Base-by-base conservation (phyloP, 2,329 filamentous ascomycete genomes). In the Curvularia lunata region DNA sequence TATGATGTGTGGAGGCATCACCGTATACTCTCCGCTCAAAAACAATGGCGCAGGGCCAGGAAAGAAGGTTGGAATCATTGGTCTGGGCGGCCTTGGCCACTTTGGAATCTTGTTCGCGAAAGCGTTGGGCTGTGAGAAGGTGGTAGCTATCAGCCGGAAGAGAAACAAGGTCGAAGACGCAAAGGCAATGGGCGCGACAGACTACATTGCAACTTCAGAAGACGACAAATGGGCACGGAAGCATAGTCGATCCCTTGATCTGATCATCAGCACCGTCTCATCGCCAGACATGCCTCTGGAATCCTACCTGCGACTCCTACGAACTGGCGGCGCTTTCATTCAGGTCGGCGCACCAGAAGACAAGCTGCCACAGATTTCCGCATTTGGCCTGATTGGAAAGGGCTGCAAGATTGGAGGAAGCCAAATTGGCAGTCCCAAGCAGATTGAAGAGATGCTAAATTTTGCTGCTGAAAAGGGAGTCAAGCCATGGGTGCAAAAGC, bases 1-100 rank as follows among this genome's bases (percentile, higher is more conserved):
- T 1, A 86, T 95, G 80, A 82, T 94, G 27, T 94, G 91, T 70
- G 91, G 87, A 1, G 91, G 91, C 1, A 83, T 94, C 51, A 95
- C 91, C 0, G 84, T 88, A 0, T 95, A 85, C 71, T 84, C 84
- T 4, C 91, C 91, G 0, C 77, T 95, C 16, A 83, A 83, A 48
- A 83, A 88, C 27, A 86, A 90, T 34, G 86, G 85, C 1, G 83
- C 86, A 32, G 90, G 90, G 0, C 87, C 88, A 0, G 90, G 90
- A 4, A 91, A 90, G 74, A 82, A 78, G 4, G 88, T 94, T 0
- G 90, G 86, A 0, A 84, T 94, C 52, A 80, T 91, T 12, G 90
- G 90, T 6, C 81, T 93, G 12, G 90, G 90, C 6, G 90, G 90
- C 0, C 77, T 92, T 0, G 90, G 90, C 0, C 90, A 94, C 72